Evolutionary conservation across 306 rosid species (phyloP).

Genomic region (Carpinus fangiana): DNA sequence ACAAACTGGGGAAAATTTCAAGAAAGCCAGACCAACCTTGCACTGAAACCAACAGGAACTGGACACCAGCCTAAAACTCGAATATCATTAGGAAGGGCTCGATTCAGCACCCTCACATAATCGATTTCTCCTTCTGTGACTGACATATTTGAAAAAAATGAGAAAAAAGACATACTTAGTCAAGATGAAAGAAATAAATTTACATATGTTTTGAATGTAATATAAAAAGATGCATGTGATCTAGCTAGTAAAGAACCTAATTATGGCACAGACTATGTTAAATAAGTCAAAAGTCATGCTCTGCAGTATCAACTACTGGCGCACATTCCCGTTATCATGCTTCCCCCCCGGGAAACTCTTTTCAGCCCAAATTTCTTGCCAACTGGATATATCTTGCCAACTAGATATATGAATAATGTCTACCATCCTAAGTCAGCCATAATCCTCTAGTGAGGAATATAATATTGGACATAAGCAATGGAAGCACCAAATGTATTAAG

Average conservation of each 20-base stretch:
- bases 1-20: conserved; percentile 22
- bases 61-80: conserved; percentile 88
- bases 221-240: not conserved
- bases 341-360: not conserved
- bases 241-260: not conserved
- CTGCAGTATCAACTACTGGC: not conserved
- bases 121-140: conserved; percentile 74
- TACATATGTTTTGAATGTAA: not conserved
- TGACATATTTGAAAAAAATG: conserved; percentile 16
- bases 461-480: conserved; percentile 4
- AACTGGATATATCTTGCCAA: conserved; percentile 19
- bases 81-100: conserved; percentile 81
- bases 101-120: conserved; percentile 88
- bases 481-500: conserved; percentile 12
- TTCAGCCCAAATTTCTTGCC: not conserved
- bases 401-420: conserved; percentile 19
- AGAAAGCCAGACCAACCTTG: conserved; percentile 64
- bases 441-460: conserved; percentile 13
- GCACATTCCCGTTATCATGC: not conserved
- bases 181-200: not conserved
- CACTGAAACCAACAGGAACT: conserved; percentile 79
- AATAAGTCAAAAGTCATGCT: not conserved
- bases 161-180: conserved; percentile 1
- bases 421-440: conserved; percentile 5
- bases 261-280: not conserved